Base-by-base conservation (phyloP, 1,284 basidiomycete species). In the Thelephora terrestris region DNA sequence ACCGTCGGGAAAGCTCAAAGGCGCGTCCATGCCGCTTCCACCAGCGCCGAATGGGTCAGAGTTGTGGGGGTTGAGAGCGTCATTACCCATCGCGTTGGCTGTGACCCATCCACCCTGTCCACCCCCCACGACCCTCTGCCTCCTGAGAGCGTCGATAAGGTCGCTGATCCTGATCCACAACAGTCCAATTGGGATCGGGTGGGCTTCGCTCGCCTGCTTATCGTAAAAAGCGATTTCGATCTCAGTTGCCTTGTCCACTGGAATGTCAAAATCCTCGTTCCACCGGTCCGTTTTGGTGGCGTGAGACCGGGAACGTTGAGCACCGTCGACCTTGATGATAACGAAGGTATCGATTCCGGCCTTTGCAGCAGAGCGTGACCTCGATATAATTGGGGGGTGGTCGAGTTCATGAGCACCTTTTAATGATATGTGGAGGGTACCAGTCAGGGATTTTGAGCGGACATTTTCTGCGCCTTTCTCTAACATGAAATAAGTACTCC, bases 161-260 rank as follows among this genome's bases (percentile, higher is more conserved):
- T 99, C 96, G 57, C 80, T 91, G 56, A 99, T 88, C 55, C 89
- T 81, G 55, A 99, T 79, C 96, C 96, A 99, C 17, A 98, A 74
- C 61, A 99, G 77, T 37, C 96, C 96, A 54, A 99, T 93, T 34
- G 95, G 95, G 5, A 90, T 79, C 1, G 91, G 82, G 57, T 89
- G 77, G 10, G 70, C 67, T 52, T 91, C 89, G 53, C 81, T 83
- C 17, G 81, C 79, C 57, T 91, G 82, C 58, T 91, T 91, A 69
- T 99, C 96, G 60, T 94, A 96, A 23, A 99, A 81, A 14, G 92
- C 91, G 44, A 99, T 84, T 67, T 99, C 96, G 48, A 98, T 89
- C 74, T 99, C 96, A 64, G 95, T 98, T 32, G 94, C 94, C 66
- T 97, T 98, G 71, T 98, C 95, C 45, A 99, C 90, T 1, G 86